Evolutionary conservation across 768 basidiomycete genomes (phyloP), one percentile per base, ranked within the genome.

Genomic region (Serendipita sp.): DNA sequence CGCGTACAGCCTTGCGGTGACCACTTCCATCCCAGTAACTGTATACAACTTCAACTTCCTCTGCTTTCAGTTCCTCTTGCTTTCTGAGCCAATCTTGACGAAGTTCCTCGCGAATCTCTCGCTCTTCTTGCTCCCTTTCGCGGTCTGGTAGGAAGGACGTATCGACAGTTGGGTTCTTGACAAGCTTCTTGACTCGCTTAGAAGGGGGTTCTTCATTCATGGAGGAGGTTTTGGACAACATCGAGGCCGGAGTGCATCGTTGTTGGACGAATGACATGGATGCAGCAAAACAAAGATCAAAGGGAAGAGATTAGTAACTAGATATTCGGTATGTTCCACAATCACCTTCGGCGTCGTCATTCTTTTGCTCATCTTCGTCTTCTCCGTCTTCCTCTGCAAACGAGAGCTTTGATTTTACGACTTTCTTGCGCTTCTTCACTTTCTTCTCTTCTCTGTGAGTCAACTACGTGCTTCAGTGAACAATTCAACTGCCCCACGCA

Each of bases 1-100:
- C 95, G 70, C 77, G 79, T 15, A 95, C 94, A 60, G 84, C 86
- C 76, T 94, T 96, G 63, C 96, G 79, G 75, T 98, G 96, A 0
- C 96, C 96, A 70, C 88, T 92, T 10, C 96, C 96, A 73, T 99
- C 96, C 96, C 96, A 99, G 73, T 86, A 99, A 0, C 92, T 96
- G 72, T 97, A 99, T 0, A 86, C 86, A 65, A 99, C 81, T 74
- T 98, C 96, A 64, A 99, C 89, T 28, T 81, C 80, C 68, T 87
- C 86, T 32, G 75, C 70, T 72, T 86, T 86, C 64, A 86, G 81
- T 28, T 84, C 78, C 73, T 86, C 80, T 69, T 89, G 86, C 67
- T 79, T 79, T 68, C 74, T 77, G 38, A 98, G 78, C 93, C 94
- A 99, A 73, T 96, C 85, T 66, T 92, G 80, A 1, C 96, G 80